Conservation (phyloP, 208 protist genomes). For the Leishmania gerbilli region DNA sequence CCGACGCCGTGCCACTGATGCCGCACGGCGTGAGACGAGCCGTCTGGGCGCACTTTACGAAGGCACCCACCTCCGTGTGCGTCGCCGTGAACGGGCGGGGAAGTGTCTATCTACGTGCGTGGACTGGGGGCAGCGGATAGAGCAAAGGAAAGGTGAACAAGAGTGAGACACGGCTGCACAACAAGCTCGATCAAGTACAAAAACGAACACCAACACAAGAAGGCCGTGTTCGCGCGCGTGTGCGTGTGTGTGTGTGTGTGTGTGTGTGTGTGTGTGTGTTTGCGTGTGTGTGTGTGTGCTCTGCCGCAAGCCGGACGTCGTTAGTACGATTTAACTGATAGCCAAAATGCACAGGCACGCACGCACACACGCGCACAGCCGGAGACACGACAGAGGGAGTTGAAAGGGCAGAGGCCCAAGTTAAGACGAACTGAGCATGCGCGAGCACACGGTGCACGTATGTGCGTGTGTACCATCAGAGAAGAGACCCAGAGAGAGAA, state of each 20-base stretch:
- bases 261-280: too few species aligned
- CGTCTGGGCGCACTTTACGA: neutral
- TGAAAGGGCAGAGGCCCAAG: neutral
- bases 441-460: neutral
- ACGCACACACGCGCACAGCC: neutral
- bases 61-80: neutral
- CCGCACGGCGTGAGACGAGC: neutral
- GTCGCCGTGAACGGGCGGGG: neutral
- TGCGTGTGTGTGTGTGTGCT: neutral
- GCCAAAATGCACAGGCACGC: neutral
- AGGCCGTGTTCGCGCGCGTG: too few species aligned
- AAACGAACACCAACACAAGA: neutral
- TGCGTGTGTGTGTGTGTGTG: neutral
- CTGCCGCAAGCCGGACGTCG: neutral
- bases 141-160: slow-evolving; percentile 13
- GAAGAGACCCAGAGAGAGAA: slow-evolving; percentile 8
- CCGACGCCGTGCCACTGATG: neutral
- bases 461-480: slow-evolving; percentile 6
- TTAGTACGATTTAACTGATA: neutral
- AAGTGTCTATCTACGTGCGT: neutral
- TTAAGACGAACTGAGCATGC: neutral
- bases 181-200: neutral
- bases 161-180: neutral
- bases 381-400: neutral
- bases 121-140: neutral